A percentile compares a stretch with the other conserved stretches of the same genome.
phyloP scores from a whole-genome alignment of 1,284 basidiomycete species.

The Puccinia hordei region DNA sequence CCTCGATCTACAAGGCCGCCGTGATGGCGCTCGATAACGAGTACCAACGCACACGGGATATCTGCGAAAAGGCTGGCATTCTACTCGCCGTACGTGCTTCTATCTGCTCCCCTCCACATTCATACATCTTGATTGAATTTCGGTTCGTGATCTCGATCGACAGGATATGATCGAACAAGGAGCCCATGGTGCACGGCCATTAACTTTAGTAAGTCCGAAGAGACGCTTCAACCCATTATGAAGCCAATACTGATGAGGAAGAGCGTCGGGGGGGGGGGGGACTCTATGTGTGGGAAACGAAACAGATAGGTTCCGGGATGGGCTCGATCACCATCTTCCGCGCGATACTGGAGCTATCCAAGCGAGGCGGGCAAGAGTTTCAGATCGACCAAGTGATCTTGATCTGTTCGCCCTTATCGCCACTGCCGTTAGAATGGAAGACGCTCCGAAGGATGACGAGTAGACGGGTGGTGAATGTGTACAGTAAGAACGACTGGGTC shows the following conservation, averaged over 20 bases:
- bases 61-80: slow-evolving; percentile 45
- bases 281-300: neutral
- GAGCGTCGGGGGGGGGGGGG: too few relatives aligned
- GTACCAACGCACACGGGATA: slow-evolving; percentile 45
- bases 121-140: neutral
- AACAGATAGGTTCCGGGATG: slow-evolving; percentile 64
- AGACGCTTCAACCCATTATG: neutral
- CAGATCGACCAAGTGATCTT: slow-evolving; percentile 64
- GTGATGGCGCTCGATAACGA: slow-evolving; percentile 44
- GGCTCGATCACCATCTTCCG: slow-evolving; percentile 64
- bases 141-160: neutral
- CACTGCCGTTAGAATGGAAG: slow-evolving; percentile 61
- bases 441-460: slow-evolving; percentile 61
- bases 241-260: neutral
- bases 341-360: slow-evolving; percentile 62
- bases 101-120: neutral
- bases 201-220: slow-evolving; percentile 38
- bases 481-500: slow-evolving; percentile 63
- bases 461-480: slow-evolving; percentile 63
- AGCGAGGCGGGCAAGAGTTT: slow-evolving; percentile 52
- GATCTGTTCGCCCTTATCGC: slow-evolving; percentile 63
- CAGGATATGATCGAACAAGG: slow-evolving; percentile 47
- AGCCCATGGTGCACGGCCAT: slow-evolving; percentile 44
- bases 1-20: slow-evolving; percentile 46
- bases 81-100: slow-evolving; percentile 31